Evolutionary conservation across 352 stramenopile species (phyloP).

Genomic region (Phytopythium kandeliae): DNA sequence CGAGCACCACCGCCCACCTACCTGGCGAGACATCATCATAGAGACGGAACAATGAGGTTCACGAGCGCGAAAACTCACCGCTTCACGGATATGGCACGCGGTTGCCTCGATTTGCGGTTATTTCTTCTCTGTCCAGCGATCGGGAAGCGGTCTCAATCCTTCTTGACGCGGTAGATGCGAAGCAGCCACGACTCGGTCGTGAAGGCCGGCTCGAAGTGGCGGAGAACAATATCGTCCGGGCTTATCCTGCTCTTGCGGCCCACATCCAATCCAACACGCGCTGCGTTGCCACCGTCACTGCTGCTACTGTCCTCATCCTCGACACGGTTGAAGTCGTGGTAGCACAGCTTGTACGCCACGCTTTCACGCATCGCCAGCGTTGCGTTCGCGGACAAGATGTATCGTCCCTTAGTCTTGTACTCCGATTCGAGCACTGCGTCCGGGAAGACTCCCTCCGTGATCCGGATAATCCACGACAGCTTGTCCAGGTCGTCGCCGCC

Average conservation of each 20-base stretch:
- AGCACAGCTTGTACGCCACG: conserved; percentile 92
- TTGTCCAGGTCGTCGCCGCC: conserved; percentile 91
- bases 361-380: conserved; percentile 80
- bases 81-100: background rate
- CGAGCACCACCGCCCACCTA: background rate
- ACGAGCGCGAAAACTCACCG: background rate
- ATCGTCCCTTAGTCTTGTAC: conserved; percentile 64
- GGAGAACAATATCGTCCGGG: conserved; percentile 58
- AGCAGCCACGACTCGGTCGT: conserved; percentile 92
- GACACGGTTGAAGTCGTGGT: conserved; percentile 64
- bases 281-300: conserved; percentile 8
- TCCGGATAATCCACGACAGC: conserved; percentile 91
- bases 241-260: conserved; percentile 56
- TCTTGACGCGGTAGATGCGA: conserved; percentile 84
- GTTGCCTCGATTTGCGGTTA: background rate
- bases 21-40: background rate
- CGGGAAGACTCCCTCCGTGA: conserved; percentile 82
- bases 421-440: conserved; percentile 83
- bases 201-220: conserved; percentile 89
- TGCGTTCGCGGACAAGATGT: conserved; percentile 63
- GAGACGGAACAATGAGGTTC: background rate
- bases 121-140: background rate
- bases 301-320: conserved; percentile 11
- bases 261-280: conserved; percentile 57
- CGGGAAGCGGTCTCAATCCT: background rate